These are phyloP conservation scores for Vinca major DNA, from an alignment of 305 asterid species.

Conservation along the genomic window DNA sequence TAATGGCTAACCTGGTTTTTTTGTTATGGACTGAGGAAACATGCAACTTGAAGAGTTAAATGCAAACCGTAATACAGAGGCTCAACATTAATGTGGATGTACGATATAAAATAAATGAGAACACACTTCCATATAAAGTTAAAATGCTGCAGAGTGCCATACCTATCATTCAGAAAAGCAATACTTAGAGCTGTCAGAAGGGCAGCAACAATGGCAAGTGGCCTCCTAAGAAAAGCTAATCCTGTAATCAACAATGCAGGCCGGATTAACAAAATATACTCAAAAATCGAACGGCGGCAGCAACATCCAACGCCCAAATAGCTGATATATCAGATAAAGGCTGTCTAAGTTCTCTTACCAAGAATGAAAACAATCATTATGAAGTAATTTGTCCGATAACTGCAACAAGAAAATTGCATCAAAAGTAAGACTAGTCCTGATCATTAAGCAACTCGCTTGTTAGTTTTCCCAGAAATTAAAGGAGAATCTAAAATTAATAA, in stretches of 20 bases:
- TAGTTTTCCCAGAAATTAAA: background rate
- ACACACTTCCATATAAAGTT: background rate
- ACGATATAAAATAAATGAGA: background rate
- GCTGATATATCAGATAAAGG: background rate
- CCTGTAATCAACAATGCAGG: slow-evolving; percentile 42
- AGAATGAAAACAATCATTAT: slow-evolving; percentile 68
- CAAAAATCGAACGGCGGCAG: background rate
- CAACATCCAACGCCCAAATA: background rate
- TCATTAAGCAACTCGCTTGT: background rate
- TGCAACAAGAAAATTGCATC: slow-evolving; percentile 24
- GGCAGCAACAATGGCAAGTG: slow-evolving; percentile 84
- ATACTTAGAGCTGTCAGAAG: slow-evolving; percentile 66
- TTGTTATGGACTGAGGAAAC: background rate
- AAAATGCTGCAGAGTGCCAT: slow-evolving; percentile 4
- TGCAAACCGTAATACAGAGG: background rate
- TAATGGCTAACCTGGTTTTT: background rate
- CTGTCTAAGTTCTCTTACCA: slow-evolving; percentile 41
- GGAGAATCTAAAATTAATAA: background rate
- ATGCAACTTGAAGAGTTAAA: background rate
- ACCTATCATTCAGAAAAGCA: slow-evolving; percentile 94
- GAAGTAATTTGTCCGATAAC: slow-evolving; percentile 94
- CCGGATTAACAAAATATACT: background rate
- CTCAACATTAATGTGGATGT: background rate
- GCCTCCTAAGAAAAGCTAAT: slow-evolving; percentile 69
- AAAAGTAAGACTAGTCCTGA: background rate